These are phyloP conservation scores for Cercospora janseana DNA, from an alignment of 2,329 filamentous ascomycete species.

Conservation along the genomic window DNA sequence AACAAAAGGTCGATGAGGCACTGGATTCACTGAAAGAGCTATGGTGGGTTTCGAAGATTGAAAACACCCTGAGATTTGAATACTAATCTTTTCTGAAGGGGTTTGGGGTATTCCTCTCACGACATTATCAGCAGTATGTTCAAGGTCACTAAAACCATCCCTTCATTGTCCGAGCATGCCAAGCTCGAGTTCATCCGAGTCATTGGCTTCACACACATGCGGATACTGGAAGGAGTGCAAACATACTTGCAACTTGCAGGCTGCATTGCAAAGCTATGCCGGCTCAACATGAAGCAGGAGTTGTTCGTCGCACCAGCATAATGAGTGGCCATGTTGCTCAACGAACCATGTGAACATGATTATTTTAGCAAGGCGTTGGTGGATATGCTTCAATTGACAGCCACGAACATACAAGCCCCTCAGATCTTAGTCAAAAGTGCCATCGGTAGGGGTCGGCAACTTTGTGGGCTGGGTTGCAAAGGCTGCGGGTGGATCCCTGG, in stretches of 20 bases:
- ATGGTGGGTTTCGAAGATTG: slow-evolving; percentile 54
- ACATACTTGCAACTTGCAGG: slow-evolving; percentile 91
- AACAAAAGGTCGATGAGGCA: slow-evolving; percentile 84
- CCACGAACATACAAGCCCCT: too few relatives aligned
- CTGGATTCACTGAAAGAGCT: slow-evolving; percentile 84
- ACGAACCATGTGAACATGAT: neutral
- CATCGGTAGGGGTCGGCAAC: too few relatives aligned
- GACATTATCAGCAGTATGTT: slow-evolving; percentile 99
- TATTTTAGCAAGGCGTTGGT: slow-evolving; percentile 34
- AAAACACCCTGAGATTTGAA: neutral
- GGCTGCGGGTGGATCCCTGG: too few relatives aligned
- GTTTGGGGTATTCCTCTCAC: slow-evolving; percentile 93
- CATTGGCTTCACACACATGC: slow-evolving; percentile 99
- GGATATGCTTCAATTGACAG: too few relatives aligned
- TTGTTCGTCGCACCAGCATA: slow-evolving; percentile 59
- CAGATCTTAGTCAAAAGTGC: too few relatives aligned
- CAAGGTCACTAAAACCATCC: slow-evolving; percentile 93
- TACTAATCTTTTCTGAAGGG: slow-evolving; percentile 46
- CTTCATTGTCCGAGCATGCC: slow-evolving; percentile 85
- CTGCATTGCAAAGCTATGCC: slow-evolving; percentile 85
- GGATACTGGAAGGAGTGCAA: slow-evolving; percentile 95
- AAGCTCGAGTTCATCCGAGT: slow-evolving; percentile 93
- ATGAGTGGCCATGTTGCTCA: neutral
- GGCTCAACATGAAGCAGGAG: slow-evolving; percentile 92
- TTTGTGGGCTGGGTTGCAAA: too few relatives aligned